Evolutionary conservation across 805 yeast species (phyloP).

Genomic region (Ogataea dorogensis): DNA sequence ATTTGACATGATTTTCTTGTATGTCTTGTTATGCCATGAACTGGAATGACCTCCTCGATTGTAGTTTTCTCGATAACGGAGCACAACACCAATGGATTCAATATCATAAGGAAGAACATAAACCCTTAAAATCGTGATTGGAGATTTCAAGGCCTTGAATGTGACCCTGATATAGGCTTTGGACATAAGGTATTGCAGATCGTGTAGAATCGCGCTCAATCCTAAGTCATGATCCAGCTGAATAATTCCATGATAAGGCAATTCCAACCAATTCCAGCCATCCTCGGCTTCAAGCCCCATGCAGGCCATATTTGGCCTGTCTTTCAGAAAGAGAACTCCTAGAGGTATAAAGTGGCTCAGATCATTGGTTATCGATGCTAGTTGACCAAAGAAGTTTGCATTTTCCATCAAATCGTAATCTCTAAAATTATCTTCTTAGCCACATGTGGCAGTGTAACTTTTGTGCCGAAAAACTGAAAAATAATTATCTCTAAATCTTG

Average conservation of each 20-base stretch:
- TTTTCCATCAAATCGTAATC: slow-evolving; percentile 7
- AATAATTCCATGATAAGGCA: slow-evolving; percentile 34
- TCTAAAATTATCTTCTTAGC: not conserved
- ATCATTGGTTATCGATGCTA: slow-evolving; percentile 38
- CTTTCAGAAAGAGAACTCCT: slow-evolving; percentile 47
- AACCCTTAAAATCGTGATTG: slow-evolving; percentile 39
- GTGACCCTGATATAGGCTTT: slow-evolving; percentile 46
- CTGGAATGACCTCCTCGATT: slow-evolving; percentile 34
- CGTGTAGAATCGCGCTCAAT: slow-evolving; percentile 29
- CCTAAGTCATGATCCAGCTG: slow-evolving; percentile 3
- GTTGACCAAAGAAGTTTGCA: slow-evolving; percentile 7
- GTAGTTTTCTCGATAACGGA: slow-evolving; percentile 35
- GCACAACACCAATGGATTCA: slow-evolving; percentile 32
- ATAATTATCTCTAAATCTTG: slow-evolving; percentile 3
- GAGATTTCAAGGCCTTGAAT: slow-evolving; percentile 30
- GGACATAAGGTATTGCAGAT: slow-evolving; percentile 43
- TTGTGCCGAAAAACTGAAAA: slow-evolving; percentile 17
- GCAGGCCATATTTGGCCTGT: slow-evolving; percentile 41
- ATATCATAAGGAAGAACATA: slow-evolving; percentile 50
- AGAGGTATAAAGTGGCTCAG: slow-evolving; percentile 41
- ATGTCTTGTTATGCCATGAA: slow-evolving; percentile 36
- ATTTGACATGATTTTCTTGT: slow-evolving; percentile 33
- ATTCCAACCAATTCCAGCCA: slow-evolving; percentile 59
- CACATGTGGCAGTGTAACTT: slow-evolving; percentile 8
- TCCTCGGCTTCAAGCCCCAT: slow-evolving; percentile 39